Evolutionary conservation across 1,139 yeast species (phyloP).

Genomic region (Scheffersomyces parashehatae): DNA sequence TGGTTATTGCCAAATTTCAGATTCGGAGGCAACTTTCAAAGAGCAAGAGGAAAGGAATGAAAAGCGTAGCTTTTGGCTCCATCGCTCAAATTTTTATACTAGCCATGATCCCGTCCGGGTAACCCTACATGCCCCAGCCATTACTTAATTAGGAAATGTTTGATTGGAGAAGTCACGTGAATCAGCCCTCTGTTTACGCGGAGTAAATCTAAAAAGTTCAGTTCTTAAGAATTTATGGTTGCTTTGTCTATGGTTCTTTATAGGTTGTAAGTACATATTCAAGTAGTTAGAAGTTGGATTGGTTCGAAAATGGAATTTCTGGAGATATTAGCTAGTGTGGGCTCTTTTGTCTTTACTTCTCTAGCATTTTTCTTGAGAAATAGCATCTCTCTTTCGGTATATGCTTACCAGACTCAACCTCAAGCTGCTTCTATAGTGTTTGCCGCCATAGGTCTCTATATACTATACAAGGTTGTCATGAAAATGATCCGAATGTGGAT

Average conservation of each 20-base stretch:
- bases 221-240: too few species aligned
- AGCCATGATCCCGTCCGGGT: too few species aligned
- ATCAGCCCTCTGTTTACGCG: too few species aligned
- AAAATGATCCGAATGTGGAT: slow-evolving; percentile 29
- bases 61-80: background rate
- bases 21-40: slow-evolving; percentile 43
- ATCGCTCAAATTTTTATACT: too few species aligned
- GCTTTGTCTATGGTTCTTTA: too few species aligned
- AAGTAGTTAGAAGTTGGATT: background rate
- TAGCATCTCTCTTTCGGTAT: slow-evolving; percentile 14
- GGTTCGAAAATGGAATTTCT: slow-evolving; percentile 1
- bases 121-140: too few species aligned
- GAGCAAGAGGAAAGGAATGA: background rate
- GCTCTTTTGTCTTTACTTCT: slow-evolving; percentile 11
- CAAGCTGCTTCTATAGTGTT: slow-evolving; percentile 21
- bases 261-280: too few species aligned
- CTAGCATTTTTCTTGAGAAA: slow-evolving; percentile 16
- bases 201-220: too few species aligned
- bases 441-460: slow-evolving; percentile 20
- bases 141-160: too few species aligned
- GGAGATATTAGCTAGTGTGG: slow-evolving; percentile 8
- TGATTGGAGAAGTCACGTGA: too few species aligned
- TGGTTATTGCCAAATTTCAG: slow-evolving; percentile 33
- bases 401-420: slow-evolving; percentile 25
- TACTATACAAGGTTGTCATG: slow-evolving; percentile 20